phyloP scores from a whole-genome alignment of 495 filamentous ascomycete genomes.

The Articulospora tetracladia region DNA sequence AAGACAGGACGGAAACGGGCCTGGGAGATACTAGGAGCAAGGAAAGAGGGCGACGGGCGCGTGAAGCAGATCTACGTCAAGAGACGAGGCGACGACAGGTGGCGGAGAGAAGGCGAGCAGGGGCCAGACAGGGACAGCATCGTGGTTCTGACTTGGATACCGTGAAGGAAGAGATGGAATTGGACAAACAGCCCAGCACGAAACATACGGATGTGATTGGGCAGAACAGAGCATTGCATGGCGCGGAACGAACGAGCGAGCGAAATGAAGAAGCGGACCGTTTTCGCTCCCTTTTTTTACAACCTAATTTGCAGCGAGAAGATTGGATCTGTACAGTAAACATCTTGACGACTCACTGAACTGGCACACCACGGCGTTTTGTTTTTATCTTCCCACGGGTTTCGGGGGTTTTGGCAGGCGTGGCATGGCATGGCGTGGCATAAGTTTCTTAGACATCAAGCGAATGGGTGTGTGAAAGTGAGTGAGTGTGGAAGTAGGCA shows the following conservation, averaged over 20 bases:
- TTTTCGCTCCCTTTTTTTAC: too few relatives aligned
- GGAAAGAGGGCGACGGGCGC: conserved; percentile 24
- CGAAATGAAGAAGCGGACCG: too few relatives aligned
- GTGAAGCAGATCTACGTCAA: conserved; percentile 39
- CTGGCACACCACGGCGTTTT: too few relatives aligned
- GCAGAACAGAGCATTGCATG: background rate
- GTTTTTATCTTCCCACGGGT: too few relatives aligned
- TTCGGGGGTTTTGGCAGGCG: too few relatives aligned
- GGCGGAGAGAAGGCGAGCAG: conserved; percentile 19
- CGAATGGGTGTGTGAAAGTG: too few relatives aligned
- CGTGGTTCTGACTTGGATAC: conserved; percentile 22
- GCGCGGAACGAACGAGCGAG: background rate
- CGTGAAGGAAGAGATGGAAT: conserved; percentile 5
- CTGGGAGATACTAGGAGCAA: conserved; percentile 33
- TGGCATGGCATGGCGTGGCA: too few relatives aligned
- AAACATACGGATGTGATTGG: background rate
- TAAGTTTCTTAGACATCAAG: too few relatives aligned
- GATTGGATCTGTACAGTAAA: too few relatives aligned
- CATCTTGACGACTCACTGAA: too few relatives aligned
- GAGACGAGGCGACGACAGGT: conserved; percentile 24
- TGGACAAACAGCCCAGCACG: background rate
- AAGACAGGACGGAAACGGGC: conserved; percentile 30
- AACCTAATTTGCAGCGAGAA: too few relatives aligned
- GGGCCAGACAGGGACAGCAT: conserved; percentile 25
- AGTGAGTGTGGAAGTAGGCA: too few relatives aligned